phyloP scores from a whole-genome alignment of 306 rosid genomes.

The Cicer cuneatum region DNA sequence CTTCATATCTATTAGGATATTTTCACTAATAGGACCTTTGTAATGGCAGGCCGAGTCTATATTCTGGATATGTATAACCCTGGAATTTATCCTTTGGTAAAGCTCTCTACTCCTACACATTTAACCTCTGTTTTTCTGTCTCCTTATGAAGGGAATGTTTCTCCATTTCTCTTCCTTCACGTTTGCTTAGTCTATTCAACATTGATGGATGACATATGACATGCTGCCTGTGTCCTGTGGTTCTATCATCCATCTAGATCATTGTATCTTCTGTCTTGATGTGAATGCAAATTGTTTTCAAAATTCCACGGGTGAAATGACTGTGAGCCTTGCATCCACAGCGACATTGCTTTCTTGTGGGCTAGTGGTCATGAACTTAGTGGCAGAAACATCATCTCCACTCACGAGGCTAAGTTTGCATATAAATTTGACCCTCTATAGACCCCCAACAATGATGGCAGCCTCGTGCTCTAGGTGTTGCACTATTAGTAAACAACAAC shows the following conservation, averaged over 20 bases:
- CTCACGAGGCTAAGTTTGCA: neutral
- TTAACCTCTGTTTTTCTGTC: conserved; percentile 7
- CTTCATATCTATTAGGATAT: conserved; percentile 34
- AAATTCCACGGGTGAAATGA: neutral
- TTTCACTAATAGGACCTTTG: conserved; percentile 42
- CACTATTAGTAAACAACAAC: conserved; percentile 3
- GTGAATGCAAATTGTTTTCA: neutral
- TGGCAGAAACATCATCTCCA: neutral
- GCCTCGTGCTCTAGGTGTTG: neutral
- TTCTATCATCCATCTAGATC: conserved; percentile 8
- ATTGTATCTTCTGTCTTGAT: neutral
- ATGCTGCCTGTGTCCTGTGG: conserved; percentile 10
- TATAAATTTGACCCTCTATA: neutral
- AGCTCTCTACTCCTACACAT: conserved; percentile 47
- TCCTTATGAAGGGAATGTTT: conserved; percentile 19
- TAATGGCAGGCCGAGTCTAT: conserved; percentile 77
- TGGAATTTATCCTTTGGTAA: conserved; percentile 87
- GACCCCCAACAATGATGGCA: conserved; percentile 4
- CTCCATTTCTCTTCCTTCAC: conserved; percentile 1
- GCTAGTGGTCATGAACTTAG: neutral
- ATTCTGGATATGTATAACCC: conserved; percentile 93
- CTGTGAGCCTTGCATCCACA: neutral
- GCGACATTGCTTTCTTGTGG: neutral
- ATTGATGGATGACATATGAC: conserved; percentile 14
- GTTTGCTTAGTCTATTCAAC: conserved; percentile 27